Base-by-base conservation (phyloP, 768 basidiomycete species). In the Favolaschia claudopus region DNA sequence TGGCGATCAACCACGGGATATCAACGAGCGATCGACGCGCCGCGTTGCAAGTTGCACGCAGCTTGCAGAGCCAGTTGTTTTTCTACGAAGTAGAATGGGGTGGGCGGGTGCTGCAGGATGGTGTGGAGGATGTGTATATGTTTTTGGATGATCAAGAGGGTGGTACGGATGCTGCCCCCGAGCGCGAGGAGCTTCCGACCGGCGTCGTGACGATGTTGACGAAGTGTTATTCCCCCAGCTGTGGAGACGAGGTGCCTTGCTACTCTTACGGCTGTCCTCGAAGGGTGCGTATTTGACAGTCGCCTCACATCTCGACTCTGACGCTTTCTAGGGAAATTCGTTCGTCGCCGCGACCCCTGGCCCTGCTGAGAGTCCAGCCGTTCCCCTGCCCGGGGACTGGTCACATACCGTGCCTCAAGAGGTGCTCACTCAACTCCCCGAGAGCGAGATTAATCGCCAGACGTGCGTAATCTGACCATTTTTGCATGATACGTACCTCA, bases 11-110 rank as follows among this genome's bases (percentile, higher is more conserved):
- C 52, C 89, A 92, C 60, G 87, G 86, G 12, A 80, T 90, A 31
- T 87, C 88, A 4, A 88, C 87, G 0, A 89, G 83, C 59, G 93
- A 96, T 65, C 82, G 96, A 8, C 85, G 92, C 7, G 88, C 89
- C 15, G 93, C 96, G 5, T 77, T 97, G 28, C 88, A 91, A 70
- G 89, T 96, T 33, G 97, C 95, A 5, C 88, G 94, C 36, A 93
- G 92, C 55, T 79, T 99, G 33, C 95, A 98, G 69, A 89, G 85
- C 57, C 94, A 96, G 70, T 82, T 99, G 5, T 98, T 95, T 81
- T 96, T 97, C 74, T 93, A 94, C 69, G 96, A 99, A 71, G 95
- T 98, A 7, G 95, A 98, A 70, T 96, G 95, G 93, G 93, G 91
- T 28, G 87, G 88, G 46, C 86, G 88, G 19, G 81, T 88, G 1